Base-by-base conservation (phyloP, 1,139 yeast genomes). In the Zygoascus hellenicus region DNA sequence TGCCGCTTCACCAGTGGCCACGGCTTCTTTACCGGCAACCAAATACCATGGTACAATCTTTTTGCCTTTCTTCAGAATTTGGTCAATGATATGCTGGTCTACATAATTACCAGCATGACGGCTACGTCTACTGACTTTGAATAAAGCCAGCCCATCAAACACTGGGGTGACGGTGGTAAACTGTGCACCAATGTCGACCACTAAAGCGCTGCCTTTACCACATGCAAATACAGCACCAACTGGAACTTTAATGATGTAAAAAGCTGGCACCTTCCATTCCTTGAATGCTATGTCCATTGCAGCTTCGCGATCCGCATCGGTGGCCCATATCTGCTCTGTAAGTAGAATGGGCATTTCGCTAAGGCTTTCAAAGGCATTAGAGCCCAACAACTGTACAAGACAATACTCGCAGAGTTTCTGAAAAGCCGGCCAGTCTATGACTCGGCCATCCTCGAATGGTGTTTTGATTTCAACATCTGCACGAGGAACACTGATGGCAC, bases 161-260 rank as follows among this genome's bases (percentile, higher is more conserved):
- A 92, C 94, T 0, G 99, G 97, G 1, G 96, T 85, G 2, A 85
- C 95, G 47, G 92, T 80, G 13, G 82, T 75, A 1, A 84, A 71
- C 56, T 85, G 90, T 59, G 89, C 95, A 2, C 99, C 98, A 38
- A 90, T 69, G 65, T 94, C 97, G 37, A 94, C 95, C 31, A 94
- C 94, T 46, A 92, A 71, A 60, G 97, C 95, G 56, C 86, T 86
- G 38, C 96, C 88, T 63, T 96, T 78, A 3, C 97, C 97, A 57
- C 87, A 85, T 17, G 96, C 95, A 68, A 92, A 92, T 5, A 96
- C 82, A 1, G 88, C 81, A 67, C 96, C 87, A 0, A 95, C 87
- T 14, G 97, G 95, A 2, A 83, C 75, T 52, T 90, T 85, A 29
- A 90, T 92, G 36, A 88, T 68, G 64, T 85, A 94, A 51, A 89